Evolutionary conservation across 2,329 filamentous ascomycete species (phyloP), one percentile per base, ranked within the genome.

Genomic region (Aspergillus fumigatus): DNA sequence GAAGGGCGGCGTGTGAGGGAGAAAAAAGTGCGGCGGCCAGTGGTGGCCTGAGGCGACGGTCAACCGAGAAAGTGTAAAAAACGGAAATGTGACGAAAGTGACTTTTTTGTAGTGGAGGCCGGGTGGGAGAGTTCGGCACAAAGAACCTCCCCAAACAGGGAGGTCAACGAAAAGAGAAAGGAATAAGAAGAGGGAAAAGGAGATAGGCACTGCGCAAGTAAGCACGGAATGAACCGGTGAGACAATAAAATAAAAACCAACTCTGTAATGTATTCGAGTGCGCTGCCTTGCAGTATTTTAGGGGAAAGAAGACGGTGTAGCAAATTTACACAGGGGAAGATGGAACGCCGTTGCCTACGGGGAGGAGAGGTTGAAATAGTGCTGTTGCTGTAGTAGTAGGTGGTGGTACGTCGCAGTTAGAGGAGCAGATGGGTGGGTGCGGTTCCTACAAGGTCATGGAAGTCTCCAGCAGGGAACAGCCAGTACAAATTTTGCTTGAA

Each of bases 281-380:
- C 51, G 48, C 52, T 59, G 55, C 51, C 51, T 49, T 56, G 53
- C 32, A 40, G 56, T 52, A 56, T 51, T 48, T 48, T 54, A 48
- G 41, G 9, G 32, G 35, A 43, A 57, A 50, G 50, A 52, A 43
- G 43, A 51, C 52, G 29, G 48, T 55, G 32, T 52, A 53, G 43
- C 41, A 48, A 52, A 54, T 38, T 48, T 52, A 48, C 57, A 47
- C 54, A 53, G 29, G 51, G 52, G 49, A 56, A 53, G 54, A 56
- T 52, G 54, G 58, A 57, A 59, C 59, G 59, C 53, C 52, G 55
- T 55, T 61, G 54, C 54, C 55, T 60, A 56, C 58, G 55, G 60
- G 60, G 55, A 54, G 45, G 47, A 48, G 53, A 62, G 56, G 61
- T 65, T 62, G 59, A 65, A 65, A 65, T 65, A 65, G 51, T 54